A percentile compares a stretch with the other conserved stretches of the same genome.
phyloP scores from a whole-genome alignment of 495 filamentous ascomycete species.

The Amniculicola lignicola region DNA sequence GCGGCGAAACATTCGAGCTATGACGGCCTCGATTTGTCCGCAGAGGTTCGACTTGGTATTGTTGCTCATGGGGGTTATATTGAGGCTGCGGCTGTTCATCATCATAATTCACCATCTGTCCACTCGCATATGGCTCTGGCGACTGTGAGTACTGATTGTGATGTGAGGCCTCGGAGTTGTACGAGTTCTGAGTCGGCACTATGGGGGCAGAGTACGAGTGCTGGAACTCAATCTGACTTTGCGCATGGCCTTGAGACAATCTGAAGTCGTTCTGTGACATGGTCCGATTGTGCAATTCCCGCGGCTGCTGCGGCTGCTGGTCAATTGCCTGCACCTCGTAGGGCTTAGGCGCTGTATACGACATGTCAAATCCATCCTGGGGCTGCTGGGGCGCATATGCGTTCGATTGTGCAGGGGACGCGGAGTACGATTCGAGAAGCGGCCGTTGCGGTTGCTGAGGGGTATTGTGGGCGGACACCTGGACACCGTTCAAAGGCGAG shows the following conservation, averaged over 20 bases:
- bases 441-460: conserved; percentile 16
- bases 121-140: background rate
- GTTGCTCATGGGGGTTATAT: conserved; percentile 9
- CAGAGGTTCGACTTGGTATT: conserved; percentile 29
- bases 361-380: conserved; percentile 24
- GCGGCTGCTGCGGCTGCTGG: conserved; percentile 5
- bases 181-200: conserved; percentile 23
- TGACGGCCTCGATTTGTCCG: conserved; percentile 13
- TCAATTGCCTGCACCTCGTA: conserved; percentile 31
- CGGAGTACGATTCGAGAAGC: too few relatives aligned
- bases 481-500: conserved; percentile 15
- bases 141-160: background rate
- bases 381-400: conserved; percentile 3
- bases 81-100: conserved; percentile 5
- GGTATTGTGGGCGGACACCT: conserved; percentile 15
- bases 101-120: background rate
- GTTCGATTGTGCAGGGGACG: too few relatives aligned
- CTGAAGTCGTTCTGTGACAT: conserved; percentile 19
- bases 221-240: conserved; percentile 18
- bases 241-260: conserved; percentile 16
- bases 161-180: conserved; percentile 4
- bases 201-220: conserved; percentile 36
- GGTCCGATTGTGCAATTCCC: conserved; percentile 13
- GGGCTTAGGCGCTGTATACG: conserved; percentile 29
- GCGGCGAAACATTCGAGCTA: conserved; percentile 1